phyloP scores from a whole-genome alignment of 176 grass and related monocot species.

The Oryza longistaminata region DNA sequence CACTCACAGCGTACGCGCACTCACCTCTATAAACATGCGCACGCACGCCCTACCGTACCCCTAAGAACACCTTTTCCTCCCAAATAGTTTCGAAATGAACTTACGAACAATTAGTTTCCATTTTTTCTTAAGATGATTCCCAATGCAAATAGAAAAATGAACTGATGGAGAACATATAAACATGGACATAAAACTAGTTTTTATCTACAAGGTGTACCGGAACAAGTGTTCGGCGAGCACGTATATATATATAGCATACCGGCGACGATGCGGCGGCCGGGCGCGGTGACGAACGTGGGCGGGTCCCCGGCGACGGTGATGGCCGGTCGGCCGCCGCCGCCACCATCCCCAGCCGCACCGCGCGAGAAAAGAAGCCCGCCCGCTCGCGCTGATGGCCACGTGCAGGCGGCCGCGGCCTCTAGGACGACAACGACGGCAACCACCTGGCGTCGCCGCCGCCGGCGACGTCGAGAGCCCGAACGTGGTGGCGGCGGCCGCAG shows the following conservation, averaged over 20 bases:
- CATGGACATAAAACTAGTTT: neutral
- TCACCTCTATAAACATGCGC: no score
- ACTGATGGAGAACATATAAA: neutral
- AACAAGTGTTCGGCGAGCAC: neutral
- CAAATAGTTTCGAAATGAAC: neutral
- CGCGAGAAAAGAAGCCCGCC: conserved; percentile 16
- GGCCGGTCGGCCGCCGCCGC: conserved; percentile 14
- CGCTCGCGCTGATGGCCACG: neutral
- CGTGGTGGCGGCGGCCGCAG: neutral
- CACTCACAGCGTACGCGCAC: no score
- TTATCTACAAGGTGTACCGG: neutral
- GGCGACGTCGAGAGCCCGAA: neutral
- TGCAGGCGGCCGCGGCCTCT: neutral
- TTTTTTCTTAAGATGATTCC: no score
- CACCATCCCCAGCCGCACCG: conserved; percentile 11
- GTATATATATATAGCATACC: conserved; percentile 18
- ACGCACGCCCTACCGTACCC: no score
- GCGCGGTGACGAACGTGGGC: conserved; percentile 72
- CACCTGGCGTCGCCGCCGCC: neutral
- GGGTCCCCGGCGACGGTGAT: conserved; percentile 72
- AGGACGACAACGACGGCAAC: no score
- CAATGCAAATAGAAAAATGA: no score
- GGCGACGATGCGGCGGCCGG: conserved; percentile 83
- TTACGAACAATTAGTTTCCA: no score
- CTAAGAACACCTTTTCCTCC: neutral